These are phyloP conservation scores for Pecoramyces ruminantium DNA, from an alignment of 192 early-diverging fungal genomes.

Conservation along the genomic window DNA sequence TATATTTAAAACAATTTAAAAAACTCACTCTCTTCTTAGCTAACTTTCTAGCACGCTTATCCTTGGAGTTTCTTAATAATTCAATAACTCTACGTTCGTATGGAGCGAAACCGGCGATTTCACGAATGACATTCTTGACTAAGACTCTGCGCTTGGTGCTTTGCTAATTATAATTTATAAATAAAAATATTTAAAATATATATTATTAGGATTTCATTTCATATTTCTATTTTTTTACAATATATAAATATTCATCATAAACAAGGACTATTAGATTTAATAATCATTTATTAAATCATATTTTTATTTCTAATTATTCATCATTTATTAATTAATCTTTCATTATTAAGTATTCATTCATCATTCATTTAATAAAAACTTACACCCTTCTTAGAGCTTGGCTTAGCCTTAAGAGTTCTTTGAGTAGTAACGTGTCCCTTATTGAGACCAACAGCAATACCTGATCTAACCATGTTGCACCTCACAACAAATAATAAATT, in stretches of 20 bases:
- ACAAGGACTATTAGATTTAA: too few relatives aligned
- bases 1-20: slow-evolving; percentile 2
- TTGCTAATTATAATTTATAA: neutral
- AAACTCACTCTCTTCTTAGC: slow-evolving; percentile 78
- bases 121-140: slow-evolving; percentile 86
- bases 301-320: too few relatives aligned
- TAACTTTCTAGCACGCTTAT: slow-evolving; percentile 98
- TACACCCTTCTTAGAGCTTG: slow-evolving; percentile 68
- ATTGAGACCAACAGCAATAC: slow-evolving; percentile 81
- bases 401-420: slow-evolving; percentile 48
- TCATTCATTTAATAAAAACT: slow-evolving; percentile 14
- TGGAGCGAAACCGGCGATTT: slow-evolving; percentile 92
- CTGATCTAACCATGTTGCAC: slow-evolving; percentile 32
- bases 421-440: slow-evolving; percentile 78
- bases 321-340: too few relatives aligned
- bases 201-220: too few relatives aligned
- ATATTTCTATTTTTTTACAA: too few relatives aligned
- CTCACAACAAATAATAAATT: neutral
- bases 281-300: too few relatives aligned
- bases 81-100: slow-evolving; percentile 99
- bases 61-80: slow-evolving; percentile 98
- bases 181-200: neutral
- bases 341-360: too few relatives aligned
- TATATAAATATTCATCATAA: too few relatives aligned
- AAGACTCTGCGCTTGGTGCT: slow-evolving; percentile 65